phyloP scores from a whole-genome alignment of 208 protist genomes.

The Balamuthia mandrillaris region DNA sequence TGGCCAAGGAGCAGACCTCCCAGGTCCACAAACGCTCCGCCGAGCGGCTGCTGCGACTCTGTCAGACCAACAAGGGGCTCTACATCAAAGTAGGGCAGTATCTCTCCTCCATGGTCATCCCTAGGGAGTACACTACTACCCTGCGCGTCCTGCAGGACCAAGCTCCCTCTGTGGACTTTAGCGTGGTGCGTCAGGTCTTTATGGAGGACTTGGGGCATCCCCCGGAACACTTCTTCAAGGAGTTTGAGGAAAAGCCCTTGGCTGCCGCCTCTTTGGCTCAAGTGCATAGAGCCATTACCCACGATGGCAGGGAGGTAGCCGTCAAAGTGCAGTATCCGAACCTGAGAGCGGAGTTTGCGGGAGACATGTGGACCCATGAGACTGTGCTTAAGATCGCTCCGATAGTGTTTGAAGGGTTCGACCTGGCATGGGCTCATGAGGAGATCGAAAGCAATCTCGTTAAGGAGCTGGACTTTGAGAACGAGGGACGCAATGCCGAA shows the following conservation, averaged over 20 bases:
- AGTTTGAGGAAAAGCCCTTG: slow-evolving; percentile 82
- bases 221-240: slow-evolving; percentile 60
- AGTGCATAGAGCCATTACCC: slow-evolving; percentile 59
- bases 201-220: slow-evolving; percentile 48
- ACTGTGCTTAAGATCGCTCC: slow-evolving; percentile 71
- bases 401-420: slow-evolving; percentile 64
- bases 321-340: slow-evolving; percentile 85
- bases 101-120: slow-evolving; percentile 85
- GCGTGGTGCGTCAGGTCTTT: slow-evolving; percentile 46
- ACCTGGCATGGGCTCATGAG: slow-evolving; percentile 50
- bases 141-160: slow-evolving; percentile 62
- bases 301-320: slow-evolving; percentile 79
- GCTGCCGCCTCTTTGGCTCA: slow-evolving; percentile 91
- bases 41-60: not conserved
- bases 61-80: slow-evolving; percentile 45
- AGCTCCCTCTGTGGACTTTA: slow-evolving; percentile 40
- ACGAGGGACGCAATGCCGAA: slow-evolving; percentile 86
- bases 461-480: slow-evolving; percentile 79
- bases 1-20: not conserved
- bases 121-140: slow-evolving; percentile 74
- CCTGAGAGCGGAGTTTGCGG: not conserved
- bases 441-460: slow-evolving; percentile 73
- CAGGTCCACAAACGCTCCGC: not conserved
- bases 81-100: slow-evolving; percentile 92
- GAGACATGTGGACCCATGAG: slow-evolving; percentile 83